Conservation (phyloP, 2,329 filamentous ascomycete species). For the Madurella fahalii region DNA sequence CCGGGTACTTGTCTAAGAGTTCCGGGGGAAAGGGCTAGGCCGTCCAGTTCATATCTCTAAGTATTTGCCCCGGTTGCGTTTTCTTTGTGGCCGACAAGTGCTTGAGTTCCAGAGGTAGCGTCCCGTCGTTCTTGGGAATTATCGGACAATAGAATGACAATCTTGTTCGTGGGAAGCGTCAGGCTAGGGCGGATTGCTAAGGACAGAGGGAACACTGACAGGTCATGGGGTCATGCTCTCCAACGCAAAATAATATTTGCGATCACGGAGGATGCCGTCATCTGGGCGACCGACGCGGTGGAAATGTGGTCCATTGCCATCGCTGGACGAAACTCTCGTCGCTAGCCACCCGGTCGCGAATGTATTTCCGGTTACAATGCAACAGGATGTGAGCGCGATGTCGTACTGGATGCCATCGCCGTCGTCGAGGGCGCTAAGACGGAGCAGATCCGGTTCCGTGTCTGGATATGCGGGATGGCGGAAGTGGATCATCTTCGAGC, state of each 20-base stretch:
- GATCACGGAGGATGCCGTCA: conserved; percentile 6
- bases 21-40: background rate
- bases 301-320: background rate
- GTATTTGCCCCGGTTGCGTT: no score
- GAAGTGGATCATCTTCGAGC: conserved; percentile 1
- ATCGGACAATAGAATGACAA: background rate
- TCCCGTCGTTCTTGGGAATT: background rate
- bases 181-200: no score
- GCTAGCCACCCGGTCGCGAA: background rate
- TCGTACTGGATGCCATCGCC: conserved; percentile 12
- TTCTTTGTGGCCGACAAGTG: no score
- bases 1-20: conserved; percentile 10
- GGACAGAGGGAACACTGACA: background rate
- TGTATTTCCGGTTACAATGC: conserved; percentile 6
- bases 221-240: conserved; percentile 1
- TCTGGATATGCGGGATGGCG: conserved; percentile 13
- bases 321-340: no score
- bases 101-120: background rate
- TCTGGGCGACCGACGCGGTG: conserved; percentile 6
- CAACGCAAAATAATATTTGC: conserved; percentile 12
- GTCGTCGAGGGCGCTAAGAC: conserved; percentile 8
- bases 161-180: no score
- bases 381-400: conserved; percentile 7
- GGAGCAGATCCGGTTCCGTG: conserved; percentile 10
- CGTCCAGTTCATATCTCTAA: background rate